phyloP scores from a whole-genome alignment of 768 basidiomycete genomes.

The Auricularia heimuer region DNA sequence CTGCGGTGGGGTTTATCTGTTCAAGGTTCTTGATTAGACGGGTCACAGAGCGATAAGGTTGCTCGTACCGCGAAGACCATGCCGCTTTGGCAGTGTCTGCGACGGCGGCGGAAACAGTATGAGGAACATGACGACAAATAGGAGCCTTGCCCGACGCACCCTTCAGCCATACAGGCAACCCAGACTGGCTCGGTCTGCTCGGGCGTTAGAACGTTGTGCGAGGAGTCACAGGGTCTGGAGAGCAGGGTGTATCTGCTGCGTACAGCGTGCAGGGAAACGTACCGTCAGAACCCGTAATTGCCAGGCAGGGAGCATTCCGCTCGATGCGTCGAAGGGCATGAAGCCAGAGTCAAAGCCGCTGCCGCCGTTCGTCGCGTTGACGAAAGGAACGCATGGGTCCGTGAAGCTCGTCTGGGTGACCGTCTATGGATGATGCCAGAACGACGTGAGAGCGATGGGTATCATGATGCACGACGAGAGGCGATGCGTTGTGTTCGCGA shows the following conservation, averaged over 20 bases:
- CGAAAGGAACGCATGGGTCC: background rate
- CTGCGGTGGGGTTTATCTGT: slow-evolving; percentile 23
- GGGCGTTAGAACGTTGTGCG: background rate
- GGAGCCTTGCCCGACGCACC: background rate
- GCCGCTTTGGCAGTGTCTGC: background rate
- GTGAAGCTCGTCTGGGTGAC: background rate
- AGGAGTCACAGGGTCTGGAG: background rate
- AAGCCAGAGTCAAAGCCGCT: background rate
- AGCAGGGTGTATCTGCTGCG: background rate
- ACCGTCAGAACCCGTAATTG: background rate
- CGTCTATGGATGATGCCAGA: background rate
- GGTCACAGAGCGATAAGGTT: background rate
- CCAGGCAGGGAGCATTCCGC: background rate
- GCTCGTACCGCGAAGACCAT: background rate
- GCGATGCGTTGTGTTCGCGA: background rate
- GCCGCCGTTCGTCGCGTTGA: background rate
- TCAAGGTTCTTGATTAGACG: background rate
- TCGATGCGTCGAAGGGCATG: background rate
- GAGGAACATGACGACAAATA: background rate
- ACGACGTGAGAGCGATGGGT: background rate
- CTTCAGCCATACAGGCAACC: background rate
- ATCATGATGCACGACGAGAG: background rate
- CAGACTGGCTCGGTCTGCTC: background rate
- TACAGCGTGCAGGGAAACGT: background rate
- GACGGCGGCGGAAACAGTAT: background rate